Evolutionary conservation across 805 yeast species (phyloP).

Genomic region (Diddensiella santjacobensis): DNA sequence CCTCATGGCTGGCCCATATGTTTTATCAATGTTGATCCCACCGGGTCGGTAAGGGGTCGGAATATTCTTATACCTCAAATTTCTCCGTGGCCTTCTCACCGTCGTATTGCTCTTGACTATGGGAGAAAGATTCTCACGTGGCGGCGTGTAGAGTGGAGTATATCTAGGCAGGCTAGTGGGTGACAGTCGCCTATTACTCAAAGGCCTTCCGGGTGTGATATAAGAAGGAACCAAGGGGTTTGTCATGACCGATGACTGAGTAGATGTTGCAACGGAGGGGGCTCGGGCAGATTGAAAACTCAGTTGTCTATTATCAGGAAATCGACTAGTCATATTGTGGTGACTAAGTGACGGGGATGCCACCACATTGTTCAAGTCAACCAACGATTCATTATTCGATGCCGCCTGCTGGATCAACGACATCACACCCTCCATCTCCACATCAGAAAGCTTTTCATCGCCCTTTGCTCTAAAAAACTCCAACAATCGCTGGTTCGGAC

Average conservation of each 20-base stretch:
- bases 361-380: neutral
- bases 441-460: slow-evolving; percentile 63
- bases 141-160: slow-evolving; percentile 6
- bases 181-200: neutral
- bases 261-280: neutral
- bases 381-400: slow-evolving; percentile 3
- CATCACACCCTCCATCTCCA: slow-evolving; percentile 72
- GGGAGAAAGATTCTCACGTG: neutral
- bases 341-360: neutral
- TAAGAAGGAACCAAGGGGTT: neutral
- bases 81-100: neutral
- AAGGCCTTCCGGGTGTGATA: slow-evolving; percentile 1
- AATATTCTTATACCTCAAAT: slow-evolving; percentile 10
- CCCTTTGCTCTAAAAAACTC: slow-evolving; percentile 73
- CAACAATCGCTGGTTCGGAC: slow-evolving; percentile 59
- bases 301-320: neutral
- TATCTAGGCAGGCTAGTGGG: slow-evolving; percentile 1
- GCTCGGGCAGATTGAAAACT: neutral
- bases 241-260: slow-evolving; percentile 1
- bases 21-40: neutral
- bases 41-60: slow-evolving; percentile 18
- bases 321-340: neutral
- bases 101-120: neutral
- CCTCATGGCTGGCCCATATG: neutral
- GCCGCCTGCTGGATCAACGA: slow-evolving; percentile 20